phyloP scores from a whole-genome alignment of 2,329 filamentous ascomycete genomes.

The Sclerotinia nivalis region DNA sequence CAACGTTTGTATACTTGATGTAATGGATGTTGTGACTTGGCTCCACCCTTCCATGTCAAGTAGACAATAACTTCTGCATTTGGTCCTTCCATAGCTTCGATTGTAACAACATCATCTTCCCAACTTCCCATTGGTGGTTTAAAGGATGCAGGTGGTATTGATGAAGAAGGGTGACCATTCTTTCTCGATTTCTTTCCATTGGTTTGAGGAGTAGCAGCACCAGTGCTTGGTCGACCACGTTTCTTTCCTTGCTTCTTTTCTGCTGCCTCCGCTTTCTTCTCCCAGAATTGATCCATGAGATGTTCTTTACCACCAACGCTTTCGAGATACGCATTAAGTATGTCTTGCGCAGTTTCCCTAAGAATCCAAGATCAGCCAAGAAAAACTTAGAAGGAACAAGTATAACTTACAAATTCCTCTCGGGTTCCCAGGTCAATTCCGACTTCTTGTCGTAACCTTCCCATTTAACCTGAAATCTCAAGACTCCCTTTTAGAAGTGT shows the following conservation, averaged over 20 bases:
- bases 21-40: constrained; percentile 73
- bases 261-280: constrained; percentile 37
- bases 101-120: constrained; percentile 70
- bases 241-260: constrained; percentile 58
- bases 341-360: constrained; percentile 58
- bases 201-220: constrained; percentile 30
- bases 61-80: constrained; percentile 64
- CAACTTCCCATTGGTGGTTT: constrained; percentile 71
- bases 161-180: constrained; percentile 34
- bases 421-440: constrained; percentile 78
- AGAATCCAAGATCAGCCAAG: constrained; percentile 21
- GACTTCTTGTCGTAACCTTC: constrained; percentile 69
- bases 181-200: constrained; percentile 37
- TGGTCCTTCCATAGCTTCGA: constrained; percentile 72
- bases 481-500: constrained; percentile 42
- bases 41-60: constrained; percentile 70
- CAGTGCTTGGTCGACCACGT: constrained; percentile 52
- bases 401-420: constrained; percentile 63
- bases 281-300: constrained; percentile 51
- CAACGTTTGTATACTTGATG: constrained; percentile 71
- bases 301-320: constrained; percentile 63
- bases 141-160: constrained; percentile 56
- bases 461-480: constrained; percentile 77
- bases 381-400: constrained; percentile 10
- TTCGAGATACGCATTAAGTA: constrained; percentile 65